A percentile compares a stretch with the other conserved stretches of the same genome.
These are phyloP conservation scores for Penicillium brasilianum DNA, from an alignment of 2,329 filamentous ascomycete species.

Conservation along the genomic window DNA sequence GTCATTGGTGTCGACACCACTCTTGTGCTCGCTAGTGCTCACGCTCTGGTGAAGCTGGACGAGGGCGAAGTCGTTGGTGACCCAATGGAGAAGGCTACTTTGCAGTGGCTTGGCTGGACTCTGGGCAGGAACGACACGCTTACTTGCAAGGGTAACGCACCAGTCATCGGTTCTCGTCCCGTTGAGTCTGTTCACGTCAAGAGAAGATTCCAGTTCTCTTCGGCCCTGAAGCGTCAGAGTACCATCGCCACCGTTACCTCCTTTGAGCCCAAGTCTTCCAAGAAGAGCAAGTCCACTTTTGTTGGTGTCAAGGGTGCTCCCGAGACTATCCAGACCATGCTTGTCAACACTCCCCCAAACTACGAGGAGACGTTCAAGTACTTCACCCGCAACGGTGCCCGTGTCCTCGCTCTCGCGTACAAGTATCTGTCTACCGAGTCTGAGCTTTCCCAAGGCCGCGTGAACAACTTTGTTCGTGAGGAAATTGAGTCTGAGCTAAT, in stretches of 20 bases:
- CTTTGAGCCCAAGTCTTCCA: slow-evolving; percentile 72
- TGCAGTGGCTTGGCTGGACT: slow-evolving; percentile 86
- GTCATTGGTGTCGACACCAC: slow-evolving; percentile 80
- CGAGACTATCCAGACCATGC: slow-evolving; percentile 94
- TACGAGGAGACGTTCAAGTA: slow-evolving; percentile 99
- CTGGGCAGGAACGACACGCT: slow-evolving; percentile 89
- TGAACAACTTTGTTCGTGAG: slow-evolving; percentile 94
- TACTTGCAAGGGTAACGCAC: slow-evolving; percentile 62
- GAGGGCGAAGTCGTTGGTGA: slow-evolving; percentile 97
- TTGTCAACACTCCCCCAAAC: slow-evolving; percentile 77
- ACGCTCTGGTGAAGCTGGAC: slow-evolving; percentile 93
- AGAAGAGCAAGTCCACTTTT: slow-evolving; percentile 83
- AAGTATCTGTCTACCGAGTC: slow-evolving; percentile 83
- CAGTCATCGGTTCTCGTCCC: slow-evolving; percentile 49
- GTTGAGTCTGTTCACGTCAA: slow-evolving; percentile 88
- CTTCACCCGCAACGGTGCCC: slow-evolving; percentile 93
- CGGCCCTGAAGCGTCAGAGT: slow-evolving; percentile 92
- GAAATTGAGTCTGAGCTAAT: slow-evolving; percentile 81
- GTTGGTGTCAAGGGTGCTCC: slow-evolving; percentile 96
- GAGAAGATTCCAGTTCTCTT: slow-evolving; percentile 97
- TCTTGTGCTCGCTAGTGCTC: slow-evolving; percentile 89
- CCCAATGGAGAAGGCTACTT: slow-evolving; percentile 97
- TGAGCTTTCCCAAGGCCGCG: slow-evolving; percentile 80
- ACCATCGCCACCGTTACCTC: slow-evolving; percentile 83
- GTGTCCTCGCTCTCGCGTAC: slow-evolving; percentile 91